These are phyloP conservation scores for Fusarium albosuccineum DNA, from an alignment of 2,329 filamentous ascomycete genomes.

Conservation along the genomic window DNA sequence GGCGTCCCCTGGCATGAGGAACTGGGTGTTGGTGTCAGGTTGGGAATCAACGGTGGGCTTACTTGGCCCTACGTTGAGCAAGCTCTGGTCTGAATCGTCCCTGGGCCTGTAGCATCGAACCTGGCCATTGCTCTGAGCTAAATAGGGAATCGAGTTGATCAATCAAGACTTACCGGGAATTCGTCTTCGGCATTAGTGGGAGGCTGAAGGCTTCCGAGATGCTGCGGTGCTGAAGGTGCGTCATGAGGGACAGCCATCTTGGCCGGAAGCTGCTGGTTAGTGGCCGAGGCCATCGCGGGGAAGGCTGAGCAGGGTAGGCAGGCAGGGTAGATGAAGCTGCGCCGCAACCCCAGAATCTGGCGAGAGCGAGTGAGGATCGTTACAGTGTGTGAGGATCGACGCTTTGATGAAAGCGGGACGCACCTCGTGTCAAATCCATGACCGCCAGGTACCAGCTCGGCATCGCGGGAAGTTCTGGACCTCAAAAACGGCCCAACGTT, in stretches of 20 bases:
- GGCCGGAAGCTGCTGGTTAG: slow-evolving; percentile 1
- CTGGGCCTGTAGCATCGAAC: too few relatives aligned
- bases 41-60: background rate
- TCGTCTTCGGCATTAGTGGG: slow-evolving; percentile 3
- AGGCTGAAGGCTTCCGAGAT: slow-evolving; percentile 7
- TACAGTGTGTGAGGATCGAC: slow-evolving; percentile 22
- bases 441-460: slow-evolving; percentile 1
- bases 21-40: background rate
- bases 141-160: background rate
- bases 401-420: slow-evolving; percentile 15
- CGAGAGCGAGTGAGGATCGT: slow-evolving; percentile 17
- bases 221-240: slow-evolving; percentile 3
- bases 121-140: too few relatives aligned
- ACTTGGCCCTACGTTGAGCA: background rate
- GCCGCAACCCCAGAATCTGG: slow-evolving; percentile 16
- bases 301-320: background rate
- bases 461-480: background rate
- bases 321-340: slow-evolving; percentile 16
- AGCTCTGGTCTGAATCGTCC: background rate
- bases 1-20: slow-evolving; percentile 14
- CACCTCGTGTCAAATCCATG: slow-evolving; percentile 14
- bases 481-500: slow-evolving; percentile 5
- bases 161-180: slow-evolving; percentile 5
- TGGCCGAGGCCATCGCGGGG: slow-evolving; percentile 8
- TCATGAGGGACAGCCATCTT: slow-evolving; percentile 21